Conservation (phyloP, 768 basidiomycete species). For the Gelatoporia subvermispora region DNA sequence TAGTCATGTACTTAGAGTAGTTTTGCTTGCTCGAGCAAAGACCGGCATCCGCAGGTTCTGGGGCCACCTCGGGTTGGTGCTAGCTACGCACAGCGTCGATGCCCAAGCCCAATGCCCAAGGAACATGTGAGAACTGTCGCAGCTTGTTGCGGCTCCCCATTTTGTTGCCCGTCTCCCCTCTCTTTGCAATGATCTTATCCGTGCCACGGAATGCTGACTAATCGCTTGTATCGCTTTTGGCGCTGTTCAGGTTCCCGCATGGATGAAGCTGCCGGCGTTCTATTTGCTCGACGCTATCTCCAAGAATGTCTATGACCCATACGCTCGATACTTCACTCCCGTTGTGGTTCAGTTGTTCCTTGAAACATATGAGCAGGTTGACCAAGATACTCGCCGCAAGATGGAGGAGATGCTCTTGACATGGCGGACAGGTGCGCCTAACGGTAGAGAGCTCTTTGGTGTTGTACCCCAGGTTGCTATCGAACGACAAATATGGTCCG, state of each 20-base stretch:
- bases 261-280: constrained; percentile 89
- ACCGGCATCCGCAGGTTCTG: constrained; percentile 19
- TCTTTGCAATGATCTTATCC: constrained; percentile 11
- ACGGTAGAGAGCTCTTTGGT: constrained; percentile 82
- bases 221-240: constrained; percentile 25
- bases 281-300: constrained; percentile 96
- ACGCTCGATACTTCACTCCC: constrained; percentile 78
- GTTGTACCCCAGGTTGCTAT: constrained; percentile 73
- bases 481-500: constrained; percentile 80
- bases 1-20: constrained; percentile 39
- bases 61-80: constrained; percentile 2
- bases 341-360: constrained; percentile 83
- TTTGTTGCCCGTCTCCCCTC: constrained; percentile 2
- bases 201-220: constrained; percentile 62
- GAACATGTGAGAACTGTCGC: constrained; percentile 11
- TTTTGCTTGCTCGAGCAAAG: constrained; percentile 41
- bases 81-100: constrained; percentile 3
- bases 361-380: constrained; percentile 83
- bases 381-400: constrained; percentile 79
- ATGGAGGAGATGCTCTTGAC: constrained; percentile 98
- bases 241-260: constrained; percentile 68
- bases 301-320: constrained; percentile 93
- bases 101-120: constrained; percentile 5
- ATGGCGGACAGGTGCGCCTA: constrained; percentile 85
- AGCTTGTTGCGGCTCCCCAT: constrained; percentile 5